Evolutionary conservation across 2,329 filamentous ascomycete species (phyloP), one percentile per base, ranked within the genome.

Genomic region (Leptoxyphium fumago): DNA sequence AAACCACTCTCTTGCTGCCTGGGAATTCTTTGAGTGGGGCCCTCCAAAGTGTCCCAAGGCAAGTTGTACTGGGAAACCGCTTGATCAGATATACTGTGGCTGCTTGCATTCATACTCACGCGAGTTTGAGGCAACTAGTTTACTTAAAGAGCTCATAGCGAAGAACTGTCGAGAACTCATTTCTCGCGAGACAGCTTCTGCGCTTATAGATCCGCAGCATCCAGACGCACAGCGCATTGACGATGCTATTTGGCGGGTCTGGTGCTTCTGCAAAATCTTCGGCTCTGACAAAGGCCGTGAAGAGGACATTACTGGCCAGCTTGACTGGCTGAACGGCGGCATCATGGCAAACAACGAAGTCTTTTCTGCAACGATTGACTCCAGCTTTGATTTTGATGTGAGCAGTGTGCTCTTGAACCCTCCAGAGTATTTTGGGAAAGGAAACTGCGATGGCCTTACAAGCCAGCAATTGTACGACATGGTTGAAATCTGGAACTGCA

Each of bases 201-300:
- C 73, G 2, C 64, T 80, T 2, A 62, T 68, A 1, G 71, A 69
- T 3, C 57, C 65, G 15, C 64, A 68, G 38, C 53, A 57, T 36
- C 61, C 66, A 8, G 51, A 58, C 8, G 66, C 71, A 1, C 63
- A 64, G 36, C 70, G 75, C 45, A 66, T 80, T 21, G 73, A 79
- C 45, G 69, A 78, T 56, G 76, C 77, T 0, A 68, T 80, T 40
- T 80, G 75, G 74, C 71, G 77, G 2, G 72, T 81, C 28, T 80
- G 77, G 76, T 77, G 72, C 1, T 81, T 80, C 58, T 80, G 76
- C 58, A 70, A 69, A 43, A 71, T 79, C 29, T 81, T 81, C 43
- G 77, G 77, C 1, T 70, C 66, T 41, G 67, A 68, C 0, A 78
- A 75, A 50, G 68, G 67, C 4, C 68, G 75, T 11, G 74, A 78